phyloP scores from a whole-genome alignment of 257 asterid species.

The Haberlea rhodopensis region DNA sequence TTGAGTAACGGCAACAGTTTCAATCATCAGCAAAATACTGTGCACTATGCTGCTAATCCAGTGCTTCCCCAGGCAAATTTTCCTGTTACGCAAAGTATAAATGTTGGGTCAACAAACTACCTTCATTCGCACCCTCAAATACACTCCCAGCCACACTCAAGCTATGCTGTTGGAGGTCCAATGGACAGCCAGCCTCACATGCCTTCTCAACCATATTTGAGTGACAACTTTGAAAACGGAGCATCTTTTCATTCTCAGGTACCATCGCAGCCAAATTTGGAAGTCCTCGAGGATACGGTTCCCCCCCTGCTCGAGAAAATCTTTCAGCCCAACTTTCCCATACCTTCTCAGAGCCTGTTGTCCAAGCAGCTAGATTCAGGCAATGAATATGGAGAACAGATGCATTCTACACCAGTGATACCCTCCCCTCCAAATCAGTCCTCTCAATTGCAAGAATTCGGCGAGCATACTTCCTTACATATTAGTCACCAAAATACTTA shows the following conservation, averaged over 20 bases:
- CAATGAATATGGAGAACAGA: slow-evolving; percentile 25
- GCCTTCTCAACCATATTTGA: slow-evolving; percentile 33
- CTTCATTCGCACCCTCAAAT: slow-evolving; percentile 30
- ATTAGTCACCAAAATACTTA: slow-evolving; percentile 25
- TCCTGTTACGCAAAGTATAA: slow-evolving; percentile 26
- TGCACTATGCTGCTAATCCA: slow-evolving; percentile 23
- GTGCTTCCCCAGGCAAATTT: slow-evolving; percentile 19
- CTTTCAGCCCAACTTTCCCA: slow-evolving; percentile 27
- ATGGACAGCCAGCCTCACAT: slow-evolving; percentile 31
- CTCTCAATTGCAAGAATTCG: slow-evolving; percentile 27
- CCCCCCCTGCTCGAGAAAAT: slow-evolving; percentile 24
- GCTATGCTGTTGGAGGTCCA: slow-evolving; percentile 26
- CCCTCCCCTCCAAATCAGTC: slow-evolving; percentile 30
- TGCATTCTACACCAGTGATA: slow-evolving; percentile 28
- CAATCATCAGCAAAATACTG: slow-evolving; percentile 23
- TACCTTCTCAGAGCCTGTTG: slow-evolving; percentile 30
- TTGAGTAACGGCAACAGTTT: slow-evolving; percentile 20
- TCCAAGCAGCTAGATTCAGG: slow-evolving; percentile 30
- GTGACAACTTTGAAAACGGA: slow-evolving; percentile 24
- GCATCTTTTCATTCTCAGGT: slow-evolving; percentile 26
- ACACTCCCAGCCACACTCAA: slow-evolving; percentile 27
- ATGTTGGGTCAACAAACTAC: slow-evolving; percentile 20
- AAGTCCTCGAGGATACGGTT: slow-evolving; percentile 23
- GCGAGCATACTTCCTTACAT: slow-evolving; percentile 16
- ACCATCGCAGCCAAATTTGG: slow-evolving; percentile 25